Evolutionary conservation across 2,329 filamentous ascomycete genomes (phyloP).

Genomic region (Pseudopyrenochaeta lycopersici): DNA sequence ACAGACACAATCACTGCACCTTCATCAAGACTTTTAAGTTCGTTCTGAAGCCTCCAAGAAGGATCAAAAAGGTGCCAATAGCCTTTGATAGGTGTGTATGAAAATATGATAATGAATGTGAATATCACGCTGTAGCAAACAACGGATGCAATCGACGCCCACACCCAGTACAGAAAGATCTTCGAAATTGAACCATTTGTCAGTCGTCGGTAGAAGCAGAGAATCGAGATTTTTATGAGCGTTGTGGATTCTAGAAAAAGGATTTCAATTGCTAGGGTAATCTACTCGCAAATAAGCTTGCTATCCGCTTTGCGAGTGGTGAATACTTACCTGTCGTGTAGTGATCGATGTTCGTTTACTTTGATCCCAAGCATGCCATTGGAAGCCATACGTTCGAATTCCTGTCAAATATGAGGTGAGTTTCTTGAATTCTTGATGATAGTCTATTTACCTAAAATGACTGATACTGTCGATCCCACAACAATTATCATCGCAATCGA

Average conservation of each 20-base stretch:
- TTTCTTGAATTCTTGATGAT: background rate
- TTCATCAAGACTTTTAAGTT: conserved; percentile 47
- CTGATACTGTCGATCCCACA: conserved; percentile 23
- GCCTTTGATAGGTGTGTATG: conserved; percentile 46
- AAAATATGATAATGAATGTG: conserved; percentile 40
- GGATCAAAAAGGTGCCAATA: conserved; percentile 49
- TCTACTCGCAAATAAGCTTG: conserved; percentile 6
- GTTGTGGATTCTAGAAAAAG: conserved; percentile 26
- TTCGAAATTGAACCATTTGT: conserved; percentile 37
- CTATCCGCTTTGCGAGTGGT: background rate
- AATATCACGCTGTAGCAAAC: conserved; percentile 47
- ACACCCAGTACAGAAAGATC: conserved; percentile 44
- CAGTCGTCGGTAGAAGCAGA: conserved; percentile 51
- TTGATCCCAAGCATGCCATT: conserved; percentile 31
- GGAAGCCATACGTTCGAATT: conserved; percentile 22
- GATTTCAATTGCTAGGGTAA: conserved; percentile 26
- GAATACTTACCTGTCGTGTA: conserved; percentile 17
- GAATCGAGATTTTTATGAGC: conserved; percentile 36
- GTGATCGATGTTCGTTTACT: conserved; percentile 16
- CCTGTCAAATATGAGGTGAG: conserved; percentile 14
- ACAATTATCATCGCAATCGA: conserved; percentile 50
- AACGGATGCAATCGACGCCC: conserved; percentile 45
- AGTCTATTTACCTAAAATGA: conserved; percentile 18
- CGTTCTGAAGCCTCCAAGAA: conserved; percentile 31
- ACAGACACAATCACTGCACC: conserved; percentile 42